Conservation (phyloP, 2,329 filamentous ascomycete species). For the Xylaria arbuscula region DNA sequence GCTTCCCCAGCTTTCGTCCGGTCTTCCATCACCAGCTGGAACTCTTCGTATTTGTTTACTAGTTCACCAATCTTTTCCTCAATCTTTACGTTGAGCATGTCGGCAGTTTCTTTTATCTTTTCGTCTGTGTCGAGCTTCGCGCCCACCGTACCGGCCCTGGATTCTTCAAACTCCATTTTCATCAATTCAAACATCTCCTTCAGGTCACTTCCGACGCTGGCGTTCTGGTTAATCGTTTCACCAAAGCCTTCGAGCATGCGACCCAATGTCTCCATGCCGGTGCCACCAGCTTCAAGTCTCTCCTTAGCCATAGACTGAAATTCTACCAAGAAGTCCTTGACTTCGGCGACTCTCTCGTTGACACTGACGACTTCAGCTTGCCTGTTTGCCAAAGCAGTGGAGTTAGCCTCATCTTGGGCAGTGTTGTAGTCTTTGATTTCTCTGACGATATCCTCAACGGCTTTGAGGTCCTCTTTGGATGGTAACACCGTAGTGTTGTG, state of each 20-base stretch:
- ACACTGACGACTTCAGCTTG: conserved; percentile 85
- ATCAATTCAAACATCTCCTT: conserved; percentile 80
- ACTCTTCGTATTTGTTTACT: conserved; percentile 88
- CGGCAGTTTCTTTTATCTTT: conserved; percentile 71
- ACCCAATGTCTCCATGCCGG: conserved; percentile 77
- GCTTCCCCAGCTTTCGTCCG: conserved; percentile 79
- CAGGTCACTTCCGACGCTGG: conserved; percentile 69
- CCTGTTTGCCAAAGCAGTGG: conserved; percentile 83
- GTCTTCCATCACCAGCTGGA: conserved; percentile 78
- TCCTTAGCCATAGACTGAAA: conserved; percentile 80
- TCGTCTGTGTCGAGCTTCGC: conserved; percentile 86
- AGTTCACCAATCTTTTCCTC: conserved; percentile 79
- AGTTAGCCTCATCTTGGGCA: conserved; percentile 76
- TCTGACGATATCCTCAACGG: conserved; percentile 75
- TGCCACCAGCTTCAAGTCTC: conserved; percentile 80
- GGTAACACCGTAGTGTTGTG: conserved; percentile 68
- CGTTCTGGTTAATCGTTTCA: conserved; percentile 70
- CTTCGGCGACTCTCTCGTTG: conserved; percentile 79
- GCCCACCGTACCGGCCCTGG: conserved; percentile 80
- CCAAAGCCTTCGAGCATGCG: conserved; percentile 75
- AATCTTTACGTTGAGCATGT: conserved; percentile 65
- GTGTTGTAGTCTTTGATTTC: conserved; percentile 77
- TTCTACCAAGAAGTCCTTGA: conserved; percentile 81
- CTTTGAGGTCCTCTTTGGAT: conserved; percentile 74
- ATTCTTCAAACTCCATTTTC: conserved; percentile 87